Conservation (phyloP, 2,329 filamentous ascomycete species). For the Orbilia quercus region DNA sequence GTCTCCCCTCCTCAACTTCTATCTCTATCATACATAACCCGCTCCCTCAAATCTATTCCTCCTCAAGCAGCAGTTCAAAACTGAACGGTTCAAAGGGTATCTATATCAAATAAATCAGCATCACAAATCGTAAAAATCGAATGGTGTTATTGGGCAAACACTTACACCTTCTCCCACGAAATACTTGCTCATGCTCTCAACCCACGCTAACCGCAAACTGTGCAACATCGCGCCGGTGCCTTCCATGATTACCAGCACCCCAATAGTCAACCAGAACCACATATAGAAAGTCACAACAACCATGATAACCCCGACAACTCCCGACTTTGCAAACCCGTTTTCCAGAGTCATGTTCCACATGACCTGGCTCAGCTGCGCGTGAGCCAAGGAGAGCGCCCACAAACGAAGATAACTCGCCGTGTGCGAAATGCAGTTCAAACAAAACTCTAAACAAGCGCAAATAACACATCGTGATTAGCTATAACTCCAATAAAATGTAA, state of each 20-base stretch:
- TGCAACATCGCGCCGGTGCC: constrained; percentile 96
- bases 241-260: constrained; percentile 91
- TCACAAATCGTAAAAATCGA: background rate
- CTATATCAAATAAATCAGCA: constrained; percentile 21
- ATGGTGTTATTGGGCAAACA: constrained; percentile 6
- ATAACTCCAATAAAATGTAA: too few relatives aligned
- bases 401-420: constrained; percentile 98
- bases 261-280: constrained; percentile 87
- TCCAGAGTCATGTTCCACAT: constrained; percentile 96
- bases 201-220: constrained; percentile 90
- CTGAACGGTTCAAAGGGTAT: constrained; percentile 89
- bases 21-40: constrained; percentile 61
- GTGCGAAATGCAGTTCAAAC: constrained; percentile 97
- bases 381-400: constrained; percentile 95
- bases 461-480: background rate
- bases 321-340: constrained; percentile 75
- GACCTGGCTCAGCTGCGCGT: constrained; percentile 96
- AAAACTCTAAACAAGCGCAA: constrained; percentile 77
- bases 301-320: constrained; percentile 78
- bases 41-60: constrained; percentile 72
- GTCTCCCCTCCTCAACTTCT: too few relatives aligned
- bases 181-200: constrained; percentile 94
- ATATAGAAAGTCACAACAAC: constrained; percentile 84
- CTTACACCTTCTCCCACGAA: constrained; percentile 56
- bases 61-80: constrained; percentile 84